Conservation (phyloP, 2,329 filamentous ascomycete species). For the Trichoderma atrobrunneum region DNA sequence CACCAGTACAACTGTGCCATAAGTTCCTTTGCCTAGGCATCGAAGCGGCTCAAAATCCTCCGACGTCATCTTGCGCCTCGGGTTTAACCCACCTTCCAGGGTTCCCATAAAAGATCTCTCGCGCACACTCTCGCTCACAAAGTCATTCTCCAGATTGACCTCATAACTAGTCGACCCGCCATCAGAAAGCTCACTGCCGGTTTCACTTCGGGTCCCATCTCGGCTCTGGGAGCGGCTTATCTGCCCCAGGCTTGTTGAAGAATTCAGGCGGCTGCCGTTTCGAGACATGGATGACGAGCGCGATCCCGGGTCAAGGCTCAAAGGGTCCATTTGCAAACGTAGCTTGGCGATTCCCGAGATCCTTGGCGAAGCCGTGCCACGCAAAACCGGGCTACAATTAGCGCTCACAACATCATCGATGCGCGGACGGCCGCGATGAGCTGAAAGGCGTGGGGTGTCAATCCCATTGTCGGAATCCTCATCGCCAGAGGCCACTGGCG, state of each 20-base stretch:
- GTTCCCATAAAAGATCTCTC: slow-evolving; percentile 45
- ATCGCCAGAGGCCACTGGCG: slow-evolving; percentile 53
- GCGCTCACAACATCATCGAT: slow-evolving; percentile 59
- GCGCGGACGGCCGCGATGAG: slow-evolving; percentile 40
- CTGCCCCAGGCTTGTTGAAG: slow-evolving; percentile 51
- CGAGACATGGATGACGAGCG: slow-evolving; percentile 56
- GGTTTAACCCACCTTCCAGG: slow-evolving; percentile 53
- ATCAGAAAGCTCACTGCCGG: slow-evolving; percentile 62
- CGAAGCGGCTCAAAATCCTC: slow-evolving; percentile 87
- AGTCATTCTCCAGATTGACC: slow-evolving; percentile 79
- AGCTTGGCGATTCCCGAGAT: slow-evolving; percentile 77
- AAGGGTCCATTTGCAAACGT: slow-evolving; percentile 74
- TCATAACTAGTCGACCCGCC: slow-evolving; percentile 73
- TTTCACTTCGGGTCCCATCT: slow-evolving; percentile 52
- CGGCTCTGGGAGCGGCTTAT: slow-evolving; percentile 56
- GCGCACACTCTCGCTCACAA: slow-evolving; percentile 65
- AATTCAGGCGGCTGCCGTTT: slow-evolving; percentile 42
- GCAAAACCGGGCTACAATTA: slow-evolving; percentile 61
- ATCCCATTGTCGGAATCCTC: slow-evolving; percentile 54
- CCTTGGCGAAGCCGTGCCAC: slow-evolving; percentile 50
- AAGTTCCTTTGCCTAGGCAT: slow-evolving; percentile 93
- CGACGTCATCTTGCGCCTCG: slow-evolving; percentile 80
- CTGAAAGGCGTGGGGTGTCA: slow-evolving; percentile 38
- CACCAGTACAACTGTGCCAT: slow-evolving; percentile 90
- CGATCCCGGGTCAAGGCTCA: slow-evolving; percentile 62